Conservation (phyloP, 2,329 filamentous ascomycete genomes). For the Ampelomyces quisqualis region DNA sequence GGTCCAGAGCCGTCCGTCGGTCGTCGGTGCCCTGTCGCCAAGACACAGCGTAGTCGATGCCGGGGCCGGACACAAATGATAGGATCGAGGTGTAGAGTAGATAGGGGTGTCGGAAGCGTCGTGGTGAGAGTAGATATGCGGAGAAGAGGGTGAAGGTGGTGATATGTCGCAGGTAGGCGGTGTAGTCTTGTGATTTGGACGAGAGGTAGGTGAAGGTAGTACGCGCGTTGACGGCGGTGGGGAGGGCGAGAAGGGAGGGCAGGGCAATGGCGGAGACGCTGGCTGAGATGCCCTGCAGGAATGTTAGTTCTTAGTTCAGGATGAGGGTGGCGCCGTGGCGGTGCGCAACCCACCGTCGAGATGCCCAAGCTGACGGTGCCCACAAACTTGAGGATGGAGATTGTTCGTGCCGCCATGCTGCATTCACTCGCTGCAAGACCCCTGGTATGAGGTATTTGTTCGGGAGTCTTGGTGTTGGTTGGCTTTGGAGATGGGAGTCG, state of each 20-base stretch:
- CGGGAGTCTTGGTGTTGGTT: constrained; percentile 3
- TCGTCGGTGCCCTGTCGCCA: constrained; percentile 25
- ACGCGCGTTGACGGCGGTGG: constrained; percentile 73
- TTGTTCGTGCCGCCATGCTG: constrained; percentile 63
- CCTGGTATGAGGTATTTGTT: not conserved
- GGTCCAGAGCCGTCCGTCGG: constrained; percentile 24
- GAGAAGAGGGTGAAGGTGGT: constrained; percentile 72
- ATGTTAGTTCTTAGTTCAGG: constrained; percentile 4
- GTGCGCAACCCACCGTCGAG: constrained; percentile 67
- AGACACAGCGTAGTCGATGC: constrained; percentile 41
- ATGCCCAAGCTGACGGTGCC: constrained; percentile 87
- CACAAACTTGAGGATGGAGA: constrained; percentile 86
- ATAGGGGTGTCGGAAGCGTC: constrained; percentile 78
- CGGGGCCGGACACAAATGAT: constrained; percentile 51
- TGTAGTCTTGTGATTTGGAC: constrained; percentile 53
- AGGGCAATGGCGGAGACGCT: constrained; percentile 75
- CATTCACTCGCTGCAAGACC: not conserved
- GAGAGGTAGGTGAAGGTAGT: constrained; percentile 59
- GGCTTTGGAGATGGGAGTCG: constrained; percentile 16
- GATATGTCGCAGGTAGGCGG: constrained; percentile 66
- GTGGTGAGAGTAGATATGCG: constrained; percentile 75
- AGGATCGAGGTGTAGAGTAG: constrained; percentile 80
- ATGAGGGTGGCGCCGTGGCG: constrained; percentile 23
- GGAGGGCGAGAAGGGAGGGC: constrained; percentile 77
- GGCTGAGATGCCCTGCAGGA: constrained; percentile 77